Percentiles rank a stretch among this genome's conserved stretches.
These are phyloP conservation scores for Odontarrhena argentea DNA, from an alignment of 345 rosid species.

Conservation along the genomic window DNA sequence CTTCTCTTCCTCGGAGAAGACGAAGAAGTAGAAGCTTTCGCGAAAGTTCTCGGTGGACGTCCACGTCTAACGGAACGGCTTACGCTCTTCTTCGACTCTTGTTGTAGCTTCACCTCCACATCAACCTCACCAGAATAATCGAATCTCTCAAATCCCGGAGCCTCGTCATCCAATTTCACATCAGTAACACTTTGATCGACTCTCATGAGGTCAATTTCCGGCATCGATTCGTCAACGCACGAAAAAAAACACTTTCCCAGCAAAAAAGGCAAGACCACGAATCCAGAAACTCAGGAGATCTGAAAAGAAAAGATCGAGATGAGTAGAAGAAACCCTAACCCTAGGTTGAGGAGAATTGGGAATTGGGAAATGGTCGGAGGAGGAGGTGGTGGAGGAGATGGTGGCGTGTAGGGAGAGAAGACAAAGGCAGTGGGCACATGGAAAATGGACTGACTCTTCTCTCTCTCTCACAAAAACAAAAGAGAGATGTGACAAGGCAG, in stretches of 20 bases:
- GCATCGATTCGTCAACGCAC: constrained; percentile 36
- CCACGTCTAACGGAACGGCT: constrained; percentile 55
- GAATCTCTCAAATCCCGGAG: constrained; percentile 36
- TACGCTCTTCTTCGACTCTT: constrained; percentile 38
- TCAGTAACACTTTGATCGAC: constrained; percentile 55
- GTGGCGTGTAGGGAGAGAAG: constrained; percentile 43
- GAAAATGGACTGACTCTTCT: constrained; percentile 33
- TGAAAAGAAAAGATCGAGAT: not conserved
- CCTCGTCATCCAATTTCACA: constrained; percentile 40
- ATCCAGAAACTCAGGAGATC: constrained; percentile 18
- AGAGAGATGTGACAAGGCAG: constrained; percentile 44
- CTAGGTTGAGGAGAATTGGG: constrained; percentile 28
- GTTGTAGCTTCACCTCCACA: constrained; percentile 20
- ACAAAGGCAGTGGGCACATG: constrained; percentile 42
- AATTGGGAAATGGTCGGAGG: constrained; percentile 30
- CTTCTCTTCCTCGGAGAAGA: constrained; percentile 41
- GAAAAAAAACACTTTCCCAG: not conserved
- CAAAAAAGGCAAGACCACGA: not conserved
- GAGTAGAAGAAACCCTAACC: constrained; percentile 17
- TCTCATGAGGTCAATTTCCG: constrained; percentile 47
- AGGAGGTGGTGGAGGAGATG: constrained; percentile 34
- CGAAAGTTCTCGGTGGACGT: constrained; percentile 59
- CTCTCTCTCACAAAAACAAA: constrained; percentile 10
- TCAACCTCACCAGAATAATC: constrained; percentile 27
- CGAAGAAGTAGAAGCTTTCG: constrained; percentile 22